Percentiles rank a stretch among this genome's conserved stretches.
Conservation (phyloP, 2,329 filamentous ascomycete species). For the Didymella glomerata region DNA sequence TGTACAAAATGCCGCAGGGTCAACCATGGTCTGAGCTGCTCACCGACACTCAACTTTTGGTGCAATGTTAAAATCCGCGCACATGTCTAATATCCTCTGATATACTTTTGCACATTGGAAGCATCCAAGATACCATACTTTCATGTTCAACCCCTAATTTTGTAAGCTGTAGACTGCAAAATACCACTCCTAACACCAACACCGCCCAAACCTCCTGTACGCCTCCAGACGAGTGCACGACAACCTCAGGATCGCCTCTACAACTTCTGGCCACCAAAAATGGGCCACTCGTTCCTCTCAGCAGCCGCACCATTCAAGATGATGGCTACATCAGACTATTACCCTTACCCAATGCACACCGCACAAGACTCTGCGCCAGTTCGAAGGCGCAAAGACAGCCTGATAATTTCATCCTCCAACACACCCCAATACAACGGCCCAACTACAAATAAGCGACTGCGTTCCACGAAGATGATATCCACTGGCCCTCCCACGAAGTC, state of each 20-base stretch:
- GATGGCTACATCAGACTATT: conserved; percentile 10
- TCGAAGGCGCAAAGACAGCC: neutral
- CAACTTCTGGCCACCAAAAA: neutral
- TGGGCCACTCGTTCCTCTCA: neutral
- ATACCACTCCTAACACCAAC: neutral
- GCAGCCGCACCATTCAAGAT: conserved; percentile 2
- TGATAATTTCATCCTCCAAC: neutral
- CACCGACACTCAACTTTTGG: conserved; percentile 14
- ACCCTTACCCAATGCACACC: conserved; percentile 9
- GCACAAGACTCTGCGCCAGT: neutral
- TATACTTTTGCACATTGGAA: neutral
- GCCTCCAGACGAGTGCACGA: neutral
- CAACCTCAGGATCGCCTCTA: too few relatives aligned
- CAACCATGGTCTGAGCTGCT: conserved; percentile 19
- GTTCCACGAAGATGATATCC: neutral
- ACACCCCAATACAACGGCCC: neutral
- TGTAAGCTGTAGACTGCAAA: neutral
- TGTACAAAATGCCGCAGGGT: conserved; percentile 21
- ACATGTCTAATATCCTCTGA: conserved; percentile 1
- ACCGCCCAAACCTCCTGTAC: neutral
- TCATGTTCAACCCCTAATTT: too few relatives aligned
- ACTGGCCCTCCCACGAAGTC: neutral
- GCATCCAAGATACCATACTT: neutral
- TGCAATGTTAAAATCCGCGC: conserved; percentile 5
- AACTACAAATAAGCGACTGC: neutral